Percentiles rank a stretch among this genome's conserved stretches.
Conservation (phyloP, 495 filamentous ascomycete species). For the Aspergillus cavernicola region DNA sequence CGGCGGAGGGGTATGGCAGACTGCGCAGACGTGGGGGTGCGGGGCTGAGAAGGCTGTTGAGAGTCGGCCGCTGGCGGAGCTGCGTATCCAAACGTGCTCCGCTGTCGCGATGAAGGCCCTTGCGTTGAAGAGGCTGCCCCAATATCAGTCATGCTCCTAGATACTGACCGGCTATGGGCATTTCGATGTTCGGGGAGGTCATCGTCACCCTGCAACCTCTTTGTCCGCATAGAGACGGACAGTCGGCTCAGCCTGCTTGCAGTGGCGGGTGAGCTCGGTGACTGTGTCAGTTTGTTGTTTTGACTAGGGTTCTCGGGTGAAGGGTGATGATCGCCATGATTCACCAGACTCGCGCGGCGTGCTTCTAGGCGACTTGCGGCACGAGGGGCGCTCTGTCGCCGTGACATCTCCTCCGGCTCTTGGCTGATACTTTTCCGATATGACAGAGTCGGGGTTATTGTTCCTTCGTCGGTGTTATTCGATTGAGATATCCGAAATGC, state of each 20-base stretch:
- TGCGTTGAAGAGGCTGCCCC: conserved; percentile 27
- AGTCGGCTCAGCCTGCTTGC: conserved; percentile 36
- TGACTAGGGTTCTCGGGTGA: conserved; percentile 8
- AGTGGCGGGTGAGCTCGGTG: conserved; percentile 28
- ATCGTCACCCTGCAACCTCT: conserved; percentile 33
- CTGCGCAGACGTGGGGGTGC: conserved; percentile 40
- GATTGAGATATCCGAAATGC: conserved; percentile 19
- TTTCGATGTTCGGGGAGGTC: conserved; percentile 22
- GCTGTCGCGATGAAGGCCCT: conserved; percentile 32
- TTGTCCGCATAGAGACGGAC: conserved; percentile 36
- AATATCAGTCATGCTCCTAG: conserved; percentile 40
- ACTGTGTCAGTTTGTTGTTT: conserved; percentile 22
- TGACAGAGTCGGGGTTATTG: conserved; percentile 25
- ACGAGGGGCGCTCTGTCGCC: conserved; percentile 53
- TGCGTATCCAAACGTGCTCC: conserved; percentile 42
- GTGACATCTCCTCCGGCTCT: conserved; percentile 38
- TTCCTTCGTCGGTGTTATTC: conserved; percentile 32
- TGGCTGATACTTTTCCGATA: conserved; percentile 38
- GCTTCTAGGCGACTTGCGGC: conserved; percentile 70
- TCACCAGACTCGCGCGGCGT: conserved; percentile 60
- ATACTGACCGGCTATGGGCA: conserved; percentile 31
- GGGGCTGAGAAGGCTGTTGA: conserved; percentile 30
- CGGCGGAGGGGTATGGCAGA: conserved; percentile 41
- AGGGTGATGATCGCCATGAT: conserved; percentile 27
- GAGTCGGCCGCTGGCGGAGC: conserved; percentile 23